Evolutionary conservation across 768 basidiomycete species (phyloP), one percentile per base, ranked within the genome.

Genomic region (Psilocybe tampanensis): DNA sequence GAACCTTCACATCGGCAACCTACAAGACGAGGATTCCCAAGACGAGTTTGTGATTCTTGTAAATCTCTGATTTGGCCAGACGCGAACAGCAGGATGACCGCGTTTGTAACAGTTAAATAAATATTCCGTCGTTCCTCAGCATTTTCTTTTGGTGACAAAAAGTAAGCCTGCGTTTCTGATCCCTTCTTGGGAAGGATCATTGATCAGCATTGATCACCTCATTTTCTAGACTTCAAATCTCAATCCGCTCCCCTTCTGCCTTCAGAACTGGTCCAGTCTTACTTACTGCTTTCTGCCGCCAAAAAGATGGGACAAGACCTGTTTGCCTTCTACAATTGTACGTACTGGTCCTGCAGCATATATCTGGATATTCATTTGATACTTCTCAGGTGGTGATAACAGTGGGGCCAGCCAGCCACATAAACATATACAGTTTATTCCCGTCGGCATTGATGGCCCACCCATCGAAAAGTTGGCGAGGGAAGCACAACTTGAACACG

Each of bases 311-410:
- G 85, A 13, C 80, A 77, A 57, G 78, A 74, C 32, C 77, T 88
- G 54, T 83, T 97, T 54, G 91, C 90, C 1, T 97, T 97, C 73
- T 97, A 94, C 72, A 98, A 98, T 61, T 96, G 95, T 86, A 70
- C 67, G 81, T 69, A 18, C 24, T 24, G 8, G 8, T 9, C 18
- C 32, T 8, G 17, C 18, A 4, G 18, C n/a, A 18, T 60, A 17
- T 45, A 33, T 33, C 8, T 29, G 26, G 21, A 22, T 41, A 34
- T 36, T 29, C 39, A 23, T 19, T 22, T 32, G 23, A 18, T 19
- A 17, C n/a, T 36, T 39, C 43, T 7, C 24, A 92, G 91, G 90
- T 62, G 92, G 92, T 6, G 78, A 84, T 24, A 76, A 79, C 52
- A 92, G 90, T 55, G 94, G 94, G 23, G 94, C 95, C 11, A 94